phyloP scores from a whole-genome alignment of 805 yeast genomes.

The Wickerhamomyces bovis region DNA sequence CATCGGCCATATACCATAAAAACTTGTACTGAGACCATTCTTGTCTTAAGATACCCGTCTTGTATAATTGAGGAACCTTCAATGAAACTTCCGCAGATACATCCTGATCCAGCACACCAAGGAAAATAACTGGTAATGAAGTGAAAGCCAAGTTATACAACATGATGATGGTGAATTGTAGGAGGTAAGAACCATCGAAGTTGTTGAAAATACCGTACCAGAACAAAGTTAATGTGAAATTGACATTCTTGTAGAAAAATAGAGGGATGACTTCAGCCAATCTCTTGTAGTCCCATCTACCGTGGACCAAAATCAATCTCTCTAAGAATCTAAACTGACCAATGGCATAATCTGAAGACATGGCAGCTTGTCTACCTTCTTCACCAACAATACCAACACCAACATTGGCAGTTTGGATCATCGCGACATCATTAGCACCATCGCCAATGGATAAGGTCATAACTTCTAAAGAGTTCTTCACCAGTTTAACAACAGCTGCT shows the following conservation, averaged over 20 bases:
- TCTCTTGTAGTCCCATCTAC: conserved; percentile 83
- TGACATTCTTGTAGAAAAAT: conserved; percentile 74
- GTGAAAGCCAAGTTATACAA: conserved; percentile 81
- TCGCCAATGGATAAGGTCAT: conserved; percentile 88
- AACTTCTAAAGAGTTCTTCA: conserved; percentile 66
- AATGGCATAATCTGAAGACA: conserved; percentile 83
- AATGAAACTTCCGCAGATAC: conserved; percentile 64
- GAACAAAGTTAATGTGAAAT: conserved; percentile 65
- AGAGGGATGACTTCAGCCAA: conserved; percentile 79
- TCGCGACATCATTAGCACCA: conserved; percentile 86
- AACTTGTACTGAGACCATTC: conserved; percentile 72
- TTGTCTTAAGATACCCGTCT: conserved; percentile 61
- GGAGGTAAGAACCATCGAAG: conserved; percentile 75
- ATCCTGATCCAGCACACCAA: conserved; percentile 80
- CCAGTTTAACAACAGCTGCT: conserved; percentile 75
- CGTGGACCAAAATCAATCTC: conserved; percentile 66
- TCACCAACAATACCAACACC: conserved; percentile 92
- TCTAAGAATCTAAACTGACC: conserved; percentile 75
- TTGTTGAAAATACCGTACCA: conserved; percentile 75
- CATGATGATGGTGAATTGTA: conserved; percentile 74
- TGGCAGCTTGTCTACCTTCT: conserved; percentile 85
- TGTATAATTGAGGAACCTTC: conserved; percentile 69
- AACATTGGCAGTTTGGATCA: conserved; percentile 84
- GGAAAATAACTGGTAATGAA: conserved; percentile 70
- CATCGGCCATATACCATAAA: conserved; percentile 71